These are phyloP conservation scores for Pseudogymnoascus sp. DNA, from an alignment of 2,329 filamentous ascomycete genomes.

Conservation along the genomic window DNA sequence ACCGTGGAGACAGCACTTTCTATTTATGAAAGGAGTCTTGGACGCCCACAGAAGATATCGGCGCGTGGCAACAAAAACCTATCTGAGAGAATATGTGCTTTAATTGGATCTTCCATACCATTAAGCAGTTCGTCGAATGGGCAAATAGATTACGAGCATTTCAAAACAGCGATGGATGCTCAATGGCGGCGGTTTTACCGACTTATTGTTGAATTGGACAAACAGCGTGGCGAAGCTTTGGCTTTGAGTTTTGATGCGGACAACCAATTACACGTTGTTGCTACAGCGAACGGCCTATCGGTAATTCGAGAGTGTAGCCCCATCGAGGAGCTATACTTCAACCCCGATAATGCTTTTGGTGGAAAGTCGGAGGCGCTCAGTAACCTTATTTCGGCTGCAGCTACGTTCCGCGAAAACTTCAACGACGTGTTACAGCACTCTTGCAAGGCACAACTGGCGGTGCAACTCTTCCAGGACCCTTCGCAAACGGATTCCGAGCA, in stretches of 20 bases:
- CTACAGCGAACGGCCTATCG: slow-evolving; percentile 75
- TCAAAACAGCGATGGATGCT: slow-evolving; percentile 64
- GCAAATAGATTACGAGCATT: slow-evolving; percentile 67
- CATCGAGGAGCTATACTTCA: slow-evolving; percentile 69
- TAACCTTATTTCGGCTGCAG: slow-evolving; percentile 60
- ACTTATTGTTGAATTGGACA: slow-evolving; percentile 77
- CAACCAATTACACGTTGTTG: slow-evolving; percentile 70
- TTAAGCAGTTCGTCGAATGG: slow-evolving; percentile 55
- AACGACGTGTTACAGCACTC: slow-evolving; percentile 61
- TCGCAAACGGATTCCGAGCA: slow-evolving; percentile 64
- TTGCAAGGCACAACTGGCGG: slow-evolving; percentile 59
- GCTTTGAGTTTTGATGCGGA: slow-evolving; percentile 67
- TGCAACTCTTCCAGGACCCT: slow-evolving; percentile 68
- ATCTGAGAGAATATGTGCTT: slow-evolving; percentile 67
- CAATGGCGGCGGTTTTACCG: slow-evolving; percentile 92
- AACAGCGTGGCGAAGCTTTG: slow-evolving; percentile 73
- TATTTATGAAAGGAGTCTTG: slow-evolving; percentile 67
- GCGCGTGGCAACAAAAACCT: slow-evolving; percentile 48
- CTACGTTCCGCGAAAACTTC: slow-evolving; percentile 63
- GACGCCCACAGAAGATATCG: slow-evolving; percentile 34
- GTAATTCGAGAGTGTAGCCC: slow-evolving; percentile 72
- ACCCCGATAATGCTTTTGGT: slow-evolving; percentile 42
- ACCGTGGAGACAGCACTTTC: slow-evolving; percentile 77
- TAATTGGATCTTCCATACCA: slow-evolving; percentile 62
- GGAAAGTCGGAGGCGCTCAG: slow-evolving; percentile 49